Base-by-base conservation (phyloP, 2,329 filamentous ascomycete genomes). In the Claviceps sp. region DNA sequence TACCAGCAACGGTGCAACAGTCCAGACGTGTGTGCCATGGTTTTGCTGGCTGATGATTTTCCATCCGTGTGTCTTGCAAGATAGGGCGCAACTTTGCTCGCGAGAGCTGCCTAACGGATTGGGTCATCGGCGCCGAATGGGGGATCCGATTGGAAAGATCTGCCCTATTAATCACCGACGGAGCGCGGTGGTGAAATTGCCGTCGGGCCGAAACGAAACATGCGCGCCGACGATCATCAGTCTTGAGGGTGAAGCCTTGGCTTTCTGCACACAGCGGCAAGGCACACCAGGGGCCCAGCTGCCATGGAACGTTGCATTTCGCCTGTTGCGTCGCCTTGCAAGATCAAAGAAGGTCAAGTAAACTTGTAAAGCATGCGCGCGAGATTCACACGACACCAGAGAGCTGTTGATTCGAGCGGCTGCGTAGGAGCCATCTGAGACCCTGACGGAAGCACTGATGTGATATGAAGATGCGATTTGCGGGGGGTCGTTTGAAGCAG, bases 221-320 rank as follows among this genome's bases (percentile, higher is more conserved):
- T 47, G 46, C 18, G 46, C 46, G 34, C 46, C 46, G 46, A 37
- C 46, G 26, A 30, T 30, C 26, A 30, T 30, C 18, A n/a, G 16
- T 46, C 7, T 7, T n/a, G 24, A 14, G 14, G 37, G 8, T 40
- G 18, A 14, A 2, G 40, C 20, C 14, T 43, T 20, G 42, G 24
- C 42, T 43, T 24, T 22, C 24, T 30, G 43, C 43, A 45, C 11
- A 43, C 41, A 14, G 11, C 11, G 41, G n/a, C 5, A 22, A n/a
- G 46, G 14, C 18, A n/a, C 22, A 20, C 48, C 18, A 18, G 18
- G 18, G 18, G 18, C 18, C 18, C 42, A 48, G 34, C 40, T 37
- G 43, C 52, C 50, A 58, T 55, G 55, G 51, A 58, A 58, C 56
- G 56, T 58, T 58, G 55, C 54, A 56, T 58, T 53, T 47, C n/a